phyloP scores from a whole-genome alignment of 2,329 filamentous ascomycete species.

The Stagonosporopsis rhizophila region DNA sequence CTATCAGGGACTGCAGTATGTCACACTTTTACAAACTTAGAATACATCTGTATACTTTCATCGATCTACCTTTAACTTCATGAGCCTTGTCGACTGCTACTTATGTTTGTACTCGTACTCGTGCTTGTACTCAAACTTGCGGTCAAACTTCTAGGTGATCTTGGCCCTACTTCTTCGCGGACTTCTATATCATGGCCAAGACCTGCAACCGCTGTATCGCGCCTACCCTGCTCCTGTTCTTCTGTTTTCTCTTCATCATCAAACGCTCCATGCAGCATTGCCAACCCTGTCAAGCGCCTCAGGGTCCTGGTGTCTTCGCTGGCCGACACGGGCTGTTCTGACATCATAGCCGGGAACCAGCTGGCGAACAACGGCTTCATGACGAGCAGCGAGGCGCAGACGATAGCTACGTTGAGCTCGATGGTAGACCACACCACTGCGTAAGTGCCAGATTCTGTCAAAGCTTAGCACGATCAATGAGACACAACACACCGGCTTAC shows the following conservation, averaged over 20 bases:
- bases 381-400: slow-evolving; percentile 54
- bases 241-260: slow-evolving; percentile 18
- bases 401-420: slow-evolving; percentile 55
- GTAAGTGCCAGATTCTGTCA: slow-evolving; percentile 47
- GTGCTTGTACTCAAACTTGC: not conserved
- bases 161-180: not conserved
- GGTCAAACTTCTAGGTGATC: not conserved
- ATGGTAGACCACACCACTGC: slow-evolving; percentile 51
- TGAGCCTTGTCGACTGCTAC: not conserved
- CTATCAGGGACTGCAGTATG: too few relatives aligned
- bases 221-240: slow-evolving; percentile 4
- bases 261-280: slow-evolving; percentile 8
- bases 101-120: not conserved
- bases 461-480: not conserved
- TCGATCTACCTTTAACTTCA: not conserved
- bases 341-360: slow-evolving; percentile 43
- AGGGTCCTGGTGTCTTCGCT: slow-evolving; percentile 22
- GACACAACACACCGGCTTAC: slow-evolving; percentile 21
- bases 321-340: slow-evolving; percentile 24
- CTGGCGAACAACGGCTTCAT: slow-evolving; percentile 52
- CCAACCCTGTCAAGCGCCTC: slow-evolving; percentile 24
- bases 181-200: not conserved
- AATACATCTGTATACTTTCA: not conserved
- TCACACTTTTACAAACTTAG: too few relatives aligned
- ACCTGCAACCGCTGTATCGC: slow-evolving; percentile 17